A percentile compares a stretch with the other conserved stretches of the same genome.
Conservation (phyloP, 2,329 filamentous ascomycete species). For the Apiospora arundinis region DNA sequence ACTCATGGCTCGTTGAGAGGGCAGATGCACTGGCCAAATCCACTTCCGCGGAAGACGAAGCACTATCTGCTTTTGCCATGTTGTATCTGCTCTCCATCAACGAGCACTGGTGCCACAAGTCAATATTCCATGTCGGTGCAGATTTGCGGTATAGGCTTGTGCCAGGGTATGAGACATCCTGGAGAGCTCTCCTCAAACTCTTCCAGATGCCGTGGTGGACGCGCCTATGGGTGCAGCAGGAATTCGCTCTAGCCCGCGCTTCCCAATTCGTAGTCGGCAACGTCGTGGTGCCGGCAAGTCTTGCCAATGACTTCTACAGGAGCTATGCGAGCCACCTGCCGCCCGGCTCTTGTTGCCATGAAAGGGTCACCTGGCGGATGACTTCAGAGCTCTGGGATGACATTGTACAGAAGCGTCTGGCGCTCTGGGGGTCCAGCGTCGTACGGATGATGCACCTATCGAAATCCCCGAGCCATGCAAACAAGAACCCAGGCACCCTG, state of each 20-base stretch:
- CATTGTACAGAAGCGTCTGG: background rate
- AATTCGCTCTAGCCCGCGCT: constrained; percentile 19
- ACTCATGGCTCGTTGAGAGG: background rate
- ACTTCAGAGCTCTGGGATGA: constrained; percentile 3
- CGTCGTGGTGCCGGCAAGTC: constrained; percentile 3
- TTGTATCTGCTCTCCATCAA: constrained; percentile 15
- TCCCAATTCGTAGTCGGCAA: constrained; percentile 22
- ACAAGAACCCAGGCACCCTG: background rate
- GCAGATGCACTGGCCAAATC: constrained; percentile 3
- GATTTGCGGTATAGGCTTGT: constrained; percentile 7
- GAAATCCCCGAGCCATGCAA: background rate
- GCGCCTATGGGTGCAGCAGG: constrained; percentile 27
- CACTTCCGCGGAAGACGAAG: background rate
- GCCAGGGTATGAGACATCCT: constrained; percentile 10
- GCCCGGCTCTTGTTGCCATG: constrained; percentile 20
- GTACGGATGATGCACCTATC: constrained; percentile 2
- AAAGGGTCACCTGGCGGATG: constrained; percentile 16
- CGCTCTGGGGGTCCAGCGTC: background rate
- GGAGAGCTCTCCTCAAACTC: constrained; percentile 21
- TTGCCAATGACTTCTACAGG: background rate
- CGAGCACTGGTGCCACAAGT: constrained; percentile 18
- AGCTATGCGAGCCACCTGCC: constrained; percentile 1
- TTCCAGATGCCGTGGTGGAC: constrained; percentile 23
- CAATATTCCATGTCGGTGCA: constrained; percentile 16
- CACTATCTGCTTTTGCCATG: background rate